Percentiles rank a stretch among this genome's conserved stretches.
phyloP scores from a whole-genome alignment of 2,329 filamentous ascomycete species.

The Ampelomyces quisqualis region DNA sequence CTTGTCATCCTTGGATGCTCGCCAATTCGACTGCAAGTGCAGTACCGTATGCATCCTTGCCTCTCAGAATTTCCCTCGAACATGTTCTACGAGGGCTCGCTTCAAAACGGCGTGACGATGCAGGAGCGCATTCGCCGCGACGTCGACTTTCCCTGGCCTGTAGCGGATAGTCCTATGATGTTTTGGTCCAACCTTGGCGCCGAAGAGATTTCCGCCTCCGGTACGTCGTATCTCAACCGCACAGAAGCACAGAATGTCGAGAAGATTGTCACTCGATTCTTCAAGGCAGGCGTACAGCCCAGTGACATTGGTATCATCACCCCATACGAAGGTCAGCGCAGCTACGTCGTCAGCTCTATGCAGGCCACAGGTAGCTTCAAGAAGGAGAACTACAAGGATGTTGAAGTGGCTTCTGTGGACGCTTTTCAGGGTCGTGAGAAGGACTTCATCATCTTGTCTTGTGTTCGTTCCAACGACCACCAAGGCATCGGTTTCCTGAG shows the following conservation, averaged over 20 bases:
- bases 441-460: conserved; percentile 97
- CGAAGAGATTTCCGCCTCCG: conserved; percentile 96
- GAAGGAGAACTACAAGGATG: conserved; percentile 98
- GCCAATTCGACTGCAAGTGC: conserved; percentile 91
- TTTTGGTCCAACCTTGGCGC: conserved; percentile 99
- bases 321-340: conserved; percentile 96
- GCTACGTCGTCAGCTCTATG: conserved; percentile 99
- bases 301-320: conserved; percentile 96
- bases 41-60: conserved; percentile 99
- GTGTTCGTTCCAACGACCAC: conserved; percentile 97
- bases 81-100: conserved; percentile 98
- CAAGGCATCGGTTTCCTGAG: conserved; percentile 99
- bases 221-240: conserved; percentile 96
- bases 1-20: conserved; percentile 87
- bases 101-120: conserved; percentile 94
- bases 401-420: conserved; percentile 96
- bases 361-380: conserved; percentile 96
- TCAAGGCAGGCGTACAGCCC: conserved; percentile 96
- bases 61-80: conserved; percentile 97
- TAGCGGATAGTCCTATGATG: conserved; percentile 96
- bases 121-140: conserved; percentile 85
- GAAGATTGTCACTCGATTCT: conserved; percentile 97
- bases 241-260: conserved; percentile 97
- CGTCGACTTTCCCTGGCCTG: conserved; percentile 97
- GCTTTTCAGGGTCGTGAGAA: conserved; percentile 99